Evolutionary conservation across 768 basidiomycete genomes (phyloP), one percentile per base, ranked within the genome.

Genomic region (Goffeauzyma gilvescens): DNA sequence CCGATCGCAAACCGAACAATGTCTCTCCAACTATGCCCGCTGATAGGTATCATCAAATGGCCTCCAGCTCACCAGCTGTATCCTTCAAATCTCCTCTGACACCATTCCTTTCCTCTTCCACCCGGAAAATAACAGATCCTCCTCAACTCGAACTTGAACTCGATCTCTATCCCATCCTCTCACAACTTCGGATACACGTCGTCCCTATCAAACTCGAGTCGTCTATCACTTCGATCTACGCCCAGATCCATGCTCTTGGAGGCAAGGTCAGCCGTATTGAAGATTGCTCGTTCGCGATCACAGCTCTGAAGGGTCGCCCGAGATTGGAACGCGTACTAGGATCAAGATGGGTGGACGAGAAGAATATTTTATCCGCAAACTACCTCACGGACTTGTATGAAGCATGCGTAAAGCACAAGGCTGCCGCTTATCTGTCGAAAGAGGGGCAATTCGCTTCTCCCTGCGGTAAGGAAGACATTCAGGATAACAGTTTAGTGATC

Each of bases 121-220:
- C 9, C 12, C 37, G 10, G 22, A 24, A 18, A 18, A 34, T 10
- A 18, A 8, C 10, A 38, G 10, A 6, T 7, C 37, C 6, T 18
- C 37, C 6, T 38, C 37, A 24, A 21, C 37, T 38, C 37, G 17
- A 8, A 18, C 12, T 23, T 38, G 18, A 30, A 30, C 28, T 30
- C 28, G 28, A n/a, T 18, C 52, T 63, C 0, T 58, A 56, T 39
- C 57, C 58, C 2, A 42, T 60, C 5, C 57, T 63, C 23, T 49
- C 55, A 8, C 48, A 49, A 36, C 42, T 63, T 6, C 38, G 54
- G 13, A 57, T 63, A 33, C 52, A 59, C 36, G 49, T 63, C 37
- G 30, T 63, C 6, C 46, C 57, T 1, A 57, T 55, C 21, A 63
- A 63, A 32, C 33, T 63, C 13, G 58, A 58, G n/a, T 50, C 30